A percentile compares a stretch with the other conserved stretches of the same genome.
Conservation (phyloP, 1,284 basidiomycete genomes). For the Phellopilus nigrolimitatus region DNA sequence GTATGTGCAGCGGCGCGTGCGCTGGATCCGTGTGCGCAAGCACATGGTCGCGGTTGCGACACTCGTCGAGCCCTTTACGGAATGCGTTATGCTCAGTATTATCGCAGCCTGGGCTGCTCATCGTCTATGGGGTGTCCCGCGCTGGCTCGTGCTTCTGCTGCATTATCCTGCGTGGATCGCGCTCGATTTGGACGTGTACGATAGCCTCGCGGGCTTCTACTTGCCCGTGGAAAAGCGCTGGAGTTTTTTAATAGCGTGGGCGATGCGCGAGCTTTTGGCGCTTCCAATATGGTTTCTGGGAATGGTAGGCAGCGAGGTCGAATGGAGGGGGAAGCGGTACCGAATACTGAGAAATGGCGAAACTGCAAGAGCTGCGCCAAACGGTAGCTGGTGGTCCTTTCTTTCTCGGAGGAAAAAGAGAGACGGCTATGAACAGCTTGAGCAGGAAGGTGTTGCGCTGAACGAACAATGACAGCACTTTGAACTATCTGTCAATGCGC, state of each 20-base stretch:
- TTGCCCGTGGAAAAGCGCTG: conserved; percentile 44
- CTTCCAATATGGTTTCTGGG: conserved; percentile 84
- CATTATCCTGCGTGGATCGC: conserved; percentile 58
- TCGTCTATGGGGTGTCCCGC: conserved; percentile 48
- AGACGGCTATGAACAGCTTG: conserved; percentile 12
- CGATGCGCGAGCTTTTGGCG: conserved; percentile 69
- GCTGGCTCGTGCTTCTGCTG: conserved; percentile 49
- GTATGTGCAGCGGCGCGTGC: conserved; percentile 81
- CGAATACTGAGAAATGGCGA: conserved; percentile 62
- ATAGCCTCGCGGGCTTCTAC: conserved; percentile 68
- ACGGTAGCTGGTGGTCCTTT: conserved; percentile 2
- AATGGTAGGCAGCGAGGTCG: conserved; percentile 73
- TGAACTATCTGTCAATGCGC: background rate
- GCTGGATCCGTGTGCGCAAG: conserved; percentile 94
- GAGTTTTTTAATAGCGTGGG: conserved; percentile 75
- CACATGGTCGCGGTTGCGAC: conserved; percentile 86
- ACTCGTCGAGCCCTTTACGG: conserved; percentile 84
- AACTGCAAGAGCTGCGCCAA: conserved; percentile 8
- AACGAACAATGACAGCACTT: conserved; percentile 1
- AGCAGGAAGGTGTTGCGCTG: conserved; percentile 15
- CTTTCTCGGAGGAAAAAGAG: conserved; percentile 2
- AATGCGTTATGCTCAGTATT: conserved; percentile 67
- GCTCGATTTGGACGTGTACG: conserved; percentile 71
- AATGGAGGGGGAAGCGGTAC: conserved; percentile 78
- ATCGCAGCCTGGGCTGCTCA: conserved; percentile 56